Evolutionary conservation across 495 filamentous ascomycete species (phyloP).

Genomic region (Staphylotrichum longicolle): DNA sequence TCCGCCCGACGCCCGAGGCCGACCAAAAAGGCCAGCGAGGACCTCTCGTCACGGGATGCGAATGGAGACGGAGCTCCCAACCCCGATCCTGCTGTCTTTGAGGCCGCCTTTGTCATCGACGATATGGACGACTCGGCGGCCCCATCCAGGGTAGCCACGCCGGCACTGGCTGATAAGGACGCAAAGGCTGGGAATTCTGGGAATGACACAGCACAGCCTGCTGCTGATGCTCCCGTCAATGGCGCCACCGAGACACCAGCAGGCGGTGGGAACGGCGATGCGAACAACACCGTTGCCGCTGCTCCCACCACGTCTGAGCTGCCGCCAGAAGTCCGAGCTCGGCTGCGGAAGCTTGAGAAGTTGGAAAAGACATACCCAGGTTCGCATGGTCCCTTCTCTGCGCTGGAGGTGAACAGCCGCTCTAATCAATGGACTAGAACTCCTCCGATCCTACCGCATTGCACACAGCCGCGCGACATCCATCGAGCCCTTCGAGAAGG

Average conservation of each 20-base stretch:
- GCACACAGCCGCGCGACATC: constrained; percentile 79
- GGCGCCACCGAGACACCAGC: constrained; percentile 7
- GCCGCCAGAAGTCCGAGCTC: constrained; percentile 67
- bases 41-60: constrained; percentile 30
- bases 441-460: constrained; percentile 84
- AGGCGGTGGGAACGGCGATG: constrained; percentile 16
- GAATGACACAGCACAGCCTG: constrained; percentile 30
- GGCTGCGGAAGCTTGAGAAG: constrained; percentile 75
- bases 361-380: constrained; percentile 84
- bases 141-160: constrained; percentile 46
- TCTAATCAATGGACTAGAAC: constrained; percentile 53
- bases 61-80: constrained; percentile 46
- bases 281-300: constrained; percentile 14
- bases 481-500: constrained; percentile 91
- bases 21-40: constrained; percentile 50
- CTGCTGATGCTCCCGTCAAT: constrained; percentile 4
- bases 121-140: constrained; percentile 61
- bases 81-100: constrained; percentile 82
- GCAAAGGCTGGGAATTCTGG: constrained; percentile 30
- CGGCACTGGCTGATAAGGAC: constrained; percentile 41
- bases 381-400: constrained; percentile 38
- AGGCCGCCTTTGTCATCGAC: constrained; percentile 76
- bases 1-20: constrained; percentile 43
- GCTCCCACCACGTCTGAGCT: constrained; percentile 53
- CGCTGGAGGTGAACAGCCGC: background rate